phyloP scores from a whole-genome alignment of 352 stramenopile species.

The Globisporangium canariense region DNA sequence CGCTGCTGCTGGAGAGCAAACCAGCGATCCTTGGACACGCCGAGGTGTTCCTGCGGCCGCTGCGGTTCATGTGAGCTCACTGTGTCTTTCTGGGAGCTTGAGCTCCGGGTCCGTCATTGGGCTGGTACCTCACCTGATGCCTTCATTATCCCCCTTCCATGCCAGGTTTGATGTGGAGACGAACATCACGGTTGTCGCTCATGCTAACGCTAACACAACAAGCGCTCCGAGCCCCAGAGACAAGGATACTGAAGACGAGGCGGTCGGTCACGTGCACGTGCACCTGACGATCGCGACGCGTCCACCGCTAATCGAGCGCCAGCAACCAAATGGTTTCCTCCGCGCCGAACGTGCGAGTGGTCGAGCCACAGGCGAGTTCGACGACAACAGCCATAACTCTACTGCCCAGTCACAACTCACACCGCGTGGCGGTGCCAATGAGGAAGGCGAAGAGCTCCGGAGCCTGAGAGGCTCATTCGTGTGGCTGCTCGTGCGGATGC shows the following conservation, averaged over 20 bases:
- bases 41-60: constrained; percentile 43
- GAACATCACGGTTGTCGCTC: constrained; percentile 23
- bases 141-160: not conserved
- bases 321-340: constrained; percentile 36
- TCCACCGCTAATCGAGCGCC: constrained; percentile 30
- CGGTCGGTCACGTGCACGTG: constrained; percentile 35
- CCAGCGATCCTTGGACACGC: constrained; percentile 29
- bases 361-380: not conserved
- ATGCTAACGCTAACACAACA: not conserved
- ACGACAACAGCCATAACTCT: constrained; percentile 11
- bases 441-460: constrained; percentile 16
- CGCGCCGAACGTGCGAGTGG: constrained; percentile 21
- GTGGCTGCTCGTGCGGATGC: constrained; percentile 47
- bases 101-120: not conserved
- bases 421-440: not conserved
- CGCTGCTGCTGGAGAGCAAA: not conserved
- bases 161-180: constrained; percentile 54
- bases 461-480: constrained; percentile 33
- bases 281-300: constrained; percentile 34
- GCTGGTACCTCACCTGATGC: too few species aligned
- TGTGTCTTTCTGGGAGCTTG: not conserved
- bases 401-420: constrained; percentile 3
- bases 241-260: not conserved
- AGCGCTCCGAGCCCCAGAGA: not conserved
- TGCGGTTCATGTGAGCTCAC: constrained; percentile 45